phyloP scores from a whole-genome alignment of 495 filamentous ascomycete species.

The Tuber brumale region DNA sequence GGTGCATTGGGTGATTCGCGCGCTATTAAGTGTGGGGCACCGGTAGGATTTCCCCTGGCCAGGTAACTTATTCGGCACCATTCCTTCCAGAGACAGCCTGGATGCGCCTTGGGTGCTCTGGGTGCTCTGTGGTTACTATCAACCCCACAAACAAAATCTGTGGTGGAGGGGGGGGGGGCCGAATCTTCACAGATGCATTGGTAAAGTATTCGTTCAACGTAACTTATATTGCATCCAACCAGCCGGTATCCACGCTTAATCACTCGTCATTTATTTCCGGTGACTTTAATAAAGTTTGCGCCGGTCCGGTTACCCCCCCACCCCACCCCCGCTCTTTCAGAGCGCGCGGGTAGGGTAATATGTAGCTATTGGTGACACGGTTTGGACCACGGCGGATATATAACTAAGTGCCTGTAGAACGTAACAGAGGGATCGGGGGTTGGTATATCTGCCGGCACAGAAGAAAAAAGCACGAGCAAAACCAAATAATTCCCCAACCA shows the following conservation, averaged over 20 bases:
- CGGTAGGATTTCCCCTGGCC: not conserved
- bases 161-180: not conserved
- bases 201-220: not conserved
- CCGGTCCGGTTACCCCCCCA: not conserved
- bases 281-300: not conserved
- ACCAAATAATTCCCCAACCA: too few species aligned
- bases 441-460: not conserved
- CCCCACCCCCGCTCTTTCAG: not conserved
- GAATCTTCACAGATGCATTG: not conserved
- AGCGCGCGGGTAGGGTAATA: not conserved
- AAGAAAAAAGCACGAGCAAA: too few species aligned
- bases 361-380: too few species aligned
- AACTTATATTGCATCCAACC: not conserved
- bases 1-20: not conserved
- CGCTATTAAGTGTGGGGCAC: too few species aligned
- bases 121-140: not conserved
- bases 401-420: not conserved
- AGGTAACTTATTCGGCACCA: not conserved
- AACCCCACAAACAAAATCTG: not conserved
- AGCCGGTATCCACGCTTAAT: not conserved
- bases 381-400: not conserved
- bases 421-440: not conserved
- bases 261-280: not conserved
- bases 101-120: not conserved
- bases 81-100: not conserved